Base-by-base conservation (phyloP, 225 moss, liverwort and hornwort species). In the Polytrichum formosum region DNA sequence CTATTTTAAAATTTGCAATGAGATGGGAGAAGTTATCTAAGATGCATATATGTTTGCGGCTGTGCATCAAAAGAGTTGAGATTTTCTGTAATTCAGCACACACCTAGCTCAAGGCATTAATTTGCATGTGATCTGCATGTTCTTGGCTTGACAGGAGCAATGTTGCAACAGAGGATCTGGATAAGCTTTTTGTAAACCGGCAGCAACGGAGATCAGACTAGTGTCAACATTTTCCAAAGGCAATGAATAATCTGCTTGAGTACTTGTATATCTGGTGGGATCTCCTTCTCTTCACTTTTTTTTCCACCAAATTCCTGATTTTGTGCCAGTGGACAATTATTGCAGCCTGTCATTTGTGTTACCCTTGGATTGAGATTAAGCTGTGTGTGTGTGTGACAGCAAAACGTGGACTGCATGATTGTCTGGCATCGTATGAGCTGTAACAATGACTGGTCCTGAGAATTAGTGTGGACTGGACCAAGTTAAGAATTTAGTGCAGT, bases 101-200 rank as follows among this genome's bases (percentile, higher is more conserved):
- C 35, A 35, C 35, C 35, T 35, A 35, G 35, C 35, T 35, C 9
- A 35, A 19, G 65, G 18, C 18, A 65, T 27, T 13, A n/a, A 4
- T 30, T 35, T 35, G 9, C 9, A 35, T 35, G 35, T 55, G 8
- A 21, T 16, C 1, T n/a, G 25, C 54, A 54, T 55, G 23, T 28
- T 28, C 35, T 25, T 26, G 37, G 54, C 18, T 54, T 66, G 76
- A 70, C 89, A 94, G 95, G 78, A 90, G 92, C 64, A 95, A 95
- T 77, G 90, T 95, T 59, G 91, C 95, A 33, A 95, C 92, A 13
- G 95, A 95, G 80, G 95, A 95, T 79, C 80, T 95, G 25, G 95
- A 92, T 61, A 95, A 91, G 75, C 89, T 92, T 30, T 95, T 95
- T 73, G 92, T 90, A 60, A 86, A 85, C 56, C 84, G 84, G 75